Conservation (phyloP, 1,284 basidiomycete genomes). For the Trichosporon faecale region DNA sequence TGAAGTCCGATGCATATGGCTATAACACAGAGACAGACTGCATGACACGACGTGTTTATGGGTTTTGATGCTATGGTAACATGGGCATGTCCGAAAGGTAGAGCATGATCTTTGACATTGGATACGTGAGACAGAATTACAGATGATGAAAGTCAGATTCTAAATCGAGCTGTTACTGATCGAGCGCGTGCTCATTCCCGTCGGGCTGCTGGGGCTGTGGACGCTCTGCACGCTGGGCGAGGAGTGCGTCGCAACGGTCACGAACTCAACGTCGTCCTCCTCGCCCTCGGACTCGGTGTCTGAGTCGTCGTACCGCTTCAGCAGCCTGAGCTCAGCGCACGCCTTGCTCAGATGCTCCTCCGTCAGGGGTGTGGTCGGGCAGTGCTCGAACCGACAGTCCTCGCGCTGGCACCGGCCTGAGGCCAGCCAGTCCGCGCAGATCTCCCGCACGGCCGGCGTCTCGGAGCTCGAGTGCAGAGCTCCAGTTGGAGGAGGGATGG, state of each 20-base stretch:
- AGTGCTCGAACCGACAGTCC: slow-evolving; percentile 20
- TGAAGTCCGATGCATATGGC: too few relatives aligned
- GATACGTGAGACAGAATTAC: neutral
- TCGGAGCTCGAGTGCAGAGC: neutral
- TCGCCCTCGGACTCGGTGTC: slow-evolving; percentile 13
- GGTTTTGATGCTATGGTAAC: neutral
- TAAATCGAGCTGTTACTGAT: neutral
- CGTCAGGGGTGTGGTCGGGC: slow-evolving; percentile 21
- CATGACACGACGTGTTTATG: neutral
- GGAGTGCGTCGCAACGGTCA: neutral
- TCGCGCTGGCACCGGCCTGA: slow-evolving; percentile 20
- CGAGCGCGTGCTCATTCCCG: neutral
- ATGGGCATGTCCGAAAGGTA: neutral
- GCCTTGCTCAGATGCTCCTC: slow-evolving; percentile 28
- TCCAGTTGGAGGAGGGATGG: neutral
- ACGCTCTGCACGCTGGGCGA: neutral
- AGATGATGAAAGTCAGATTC: neutral
- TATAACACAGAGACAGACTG: neutral
- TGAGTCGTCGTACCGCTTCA: neutral
- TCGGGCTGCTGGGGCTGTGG: neutral
- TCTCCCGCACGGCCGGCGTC: neutral
- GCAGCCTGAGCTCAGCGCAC: slow-evolving; percentile 20
- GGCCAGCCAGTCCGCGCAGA: slow-evolving; percentile 19
- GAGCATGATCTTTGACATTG: neutral
- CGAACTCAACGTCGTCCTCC: slow-evolving; percentile 10